Base-by-base conservation (phyloP, 108 stramenopile species). In the Epipyxis sp. region DNA sequence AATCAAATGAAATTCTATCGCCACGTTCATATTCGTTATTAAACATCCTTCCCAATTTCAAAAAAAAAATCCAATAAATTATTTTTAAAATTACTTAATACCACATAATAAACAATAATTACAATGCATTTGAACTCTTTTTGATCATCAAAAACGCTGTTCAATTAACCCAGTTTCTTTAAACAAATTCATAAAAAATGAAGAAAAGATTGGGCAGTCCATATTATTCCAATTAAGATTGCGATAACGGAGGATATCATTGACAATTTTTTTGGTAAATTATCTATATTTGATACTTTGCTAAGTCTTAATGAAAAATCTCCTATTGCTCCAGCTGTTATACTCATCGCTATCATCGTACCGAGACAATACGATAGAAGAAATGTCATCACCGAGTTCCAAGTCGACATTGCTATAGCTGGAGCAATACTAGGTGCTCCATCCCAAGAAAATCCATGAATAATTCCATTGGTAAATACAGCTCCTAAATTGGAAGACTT, bases 381-480 rank as follows among this genome's bases (percentile, higher is more conserved):
- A 78, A 95, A 97, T 32, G 90, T 85, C 0, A 94, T 57, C 42
- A 90, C 93, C 27, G 93, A 90, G 25, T 82, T 77, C 92, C 92
- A 95, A 16, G 92, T 90, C 3, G 91, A 88, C 37, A 95, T 89
- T 50, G 95, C 96, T 32, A 97, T 71, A 0, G 94, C 92, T 0
- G 94, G 94, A 0, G 96, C 96, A 79, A 97, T 72, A 16, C 90
- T 92, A 10, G 96, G 96, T 0, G 94, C 93, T 27, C 96, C 96
- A 79, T 97, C 96, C 95, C 94, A 95, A 10, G 90, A 91, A 77
- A 97, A 95, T 13, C 96, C 96, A 77, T 96, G 95, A 59, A 97
- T 80, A 13, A 95, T 76, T 10, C 96, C 96, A 80, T 97, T 97
- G 82, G 95, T 88, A 10, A 97, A 81, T n/a, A 97, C 91, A 25